Conservation (phyloP, 169 alveolate genomes). For the Pseudocohnilembus persalinus region DNA sequence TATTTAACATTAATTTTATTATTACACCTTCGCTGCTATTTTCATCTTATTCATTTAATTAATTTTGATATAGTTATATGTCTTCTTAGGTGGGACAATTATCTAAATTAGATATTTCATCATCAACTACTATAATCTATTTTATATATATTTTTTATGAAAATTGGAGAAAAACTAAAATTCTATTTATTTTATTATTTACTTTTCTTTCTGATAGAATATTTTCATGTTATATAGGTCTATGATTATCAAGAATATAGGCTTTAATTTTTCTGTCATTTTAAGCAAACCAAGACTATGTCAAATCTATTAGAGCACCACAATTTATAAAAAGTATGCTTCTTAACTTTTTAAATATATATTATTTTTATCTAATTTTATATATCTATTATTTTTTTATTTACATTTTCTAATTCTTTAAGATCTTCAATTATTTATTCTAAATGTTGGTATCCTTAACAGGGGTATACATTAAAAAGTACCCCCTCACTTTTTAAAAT, state of each 20-base stretch:
- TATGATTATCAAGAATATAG: constrained; percentile 59
- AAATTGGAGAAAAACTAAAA: not conserved
- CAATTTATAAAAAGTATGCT: constrained; percentile 60
- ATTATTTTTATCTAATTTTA: not conserved
- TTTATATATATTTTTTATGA: not conserved
- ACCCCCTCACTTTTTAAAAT: constrained; percentile 33
- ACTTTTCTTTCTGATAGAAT: constrained; percentile 8
- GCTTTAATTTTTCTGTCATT: constrained; percentile 28
- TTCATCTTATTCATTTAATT: not conserved
- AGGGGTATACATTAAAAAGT: constrained; percentile 40
- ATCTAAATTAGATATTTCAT: constrained; percentile 25
- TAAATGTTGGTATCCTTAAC: constrained; percentile 46
- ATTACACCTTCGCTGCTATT: constrained; percentile 1
- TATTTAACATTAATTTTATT: not conserved
- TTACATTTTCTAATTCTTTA: constrained; percentile 31
- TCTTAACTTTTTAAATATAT: not conserved
- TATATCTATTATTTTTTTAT: too few species aligned
- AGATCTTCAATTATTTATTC: constrained; percentile 35
- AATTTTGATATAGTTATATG: not conserved
- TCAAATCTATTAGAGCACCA: constrained; percentile 57
- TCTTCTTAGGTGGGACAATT: constrained; percentile 34
- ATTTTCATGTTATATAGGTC: constrained; percentile 55
- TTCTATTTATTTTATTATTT: constrained; percentile 5
- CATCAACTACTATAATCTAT: constrained; percentile 33
- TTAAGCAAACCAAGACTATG: constrained; percentile 39